Conservation (phyloP, 805 yeast species). For the Yarrowia osloensis region DNA sequence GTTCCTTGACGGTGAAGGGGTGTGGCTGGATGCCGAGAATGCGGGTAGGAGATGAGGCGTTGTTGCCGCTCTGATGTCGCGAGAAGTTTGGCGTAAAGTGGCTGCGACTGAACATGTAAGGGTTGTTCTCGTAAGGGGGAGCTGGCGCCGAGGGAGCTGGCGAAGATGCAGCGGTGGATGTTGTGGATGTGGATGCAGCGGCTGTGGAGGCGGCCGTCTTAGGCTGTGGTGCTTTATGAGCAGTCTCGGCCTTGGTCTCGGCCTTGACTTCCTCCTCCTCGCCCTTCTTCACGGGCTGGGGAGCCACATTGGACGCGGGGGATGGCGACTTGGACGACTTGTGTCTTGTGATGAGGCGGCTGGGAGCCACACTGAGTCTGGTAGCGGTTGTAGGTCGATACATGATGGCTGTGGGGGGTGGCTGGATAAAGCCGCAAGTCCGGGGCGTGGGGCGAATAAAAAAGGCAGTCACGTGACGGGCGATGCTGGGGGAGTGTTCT, state of each 20-base stretch:
- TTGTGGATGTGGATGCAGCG: neutral
- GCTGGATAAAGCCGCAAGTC: neutral
- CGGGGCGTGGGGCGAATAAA: neutral
- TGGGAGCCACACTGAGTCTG: neutral
- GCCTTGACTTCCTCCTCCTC: constrained; percentile 14
- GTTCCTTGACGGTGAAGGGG: constrained; percentile 22
- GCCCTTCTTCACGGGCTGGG: constrained; percentile 25
- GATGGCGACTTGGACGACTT: constrained; percentile 31
- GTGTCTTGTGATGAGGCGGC: neutral
- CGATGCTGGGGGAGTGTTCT: neutral
- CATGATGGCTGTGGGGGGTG: neutral
- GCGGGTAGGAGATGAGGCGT: neutral
- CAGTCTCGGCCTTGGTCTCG: neutral
- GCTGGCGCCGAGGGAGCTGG: constrained; percentile 22
- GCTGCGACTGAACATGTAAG: constrained; percentile 8
- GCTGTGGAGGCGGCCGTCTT: neutral
- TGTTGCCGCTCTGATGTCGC: constrained; percentile 4
- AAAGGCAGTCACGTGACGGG: neutral
- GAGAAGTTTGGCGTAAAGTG: constrained; percentile 19
- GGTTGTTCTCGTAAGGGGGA: constrained; percentile 25
- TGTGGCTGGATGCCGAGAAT: constrained; percentile 26
- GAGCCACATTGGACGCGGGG: constrained; percentile 1
- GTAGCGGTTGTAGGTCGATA: constrained; percentile 5
- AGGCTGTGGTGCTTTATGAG: neutral
- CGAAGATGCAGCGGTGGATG: constrained; percentile 7